phyloP scores from a whole-genome alignment of 2,329 filamentous ascomycete species.

The Aspergillus sp. region DNA sequence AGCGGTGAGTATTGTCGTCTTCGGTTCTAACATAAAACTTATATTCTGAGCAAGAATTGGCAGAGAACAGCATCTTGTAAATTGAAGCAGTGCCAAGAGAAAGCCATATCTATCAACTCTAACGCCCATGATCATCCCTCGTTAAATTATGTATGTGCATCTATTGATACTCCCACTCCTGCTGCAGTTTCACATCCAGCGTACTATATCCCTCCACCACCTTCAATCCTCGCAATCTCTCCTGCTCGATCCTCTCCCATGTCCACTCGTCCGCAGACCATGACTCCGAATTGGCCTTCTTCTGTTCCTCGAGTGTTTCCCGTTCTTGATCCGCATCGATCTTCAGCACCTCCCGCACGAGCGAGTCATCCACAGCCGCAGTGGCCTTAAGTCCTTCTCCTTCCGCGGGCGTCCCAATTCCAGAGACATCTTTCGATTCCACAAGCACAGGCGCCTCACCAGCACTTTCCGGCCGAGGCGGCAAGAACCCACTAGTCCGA shows the following conservation, averaged over 20 bases:
- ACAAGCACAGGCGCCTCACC: slow-evolving; percentile 12
- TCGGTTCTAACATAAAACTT: too few relatives aligned
- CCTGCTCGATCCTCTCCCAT: slow-evolving; percentile 55
- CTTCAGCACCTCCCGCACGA: slow-evolving; percentile 32
- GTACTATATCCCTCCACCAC: slow-evolving; percentile 50
- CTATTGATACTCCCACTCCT: slow-evolving; percentile 34
- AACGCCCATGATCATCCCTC: too few relatives aligned
- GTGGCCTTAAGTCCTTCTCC: slow-evolving; percentile 24
- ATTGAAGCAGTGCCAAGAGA: too few relatives aligned
- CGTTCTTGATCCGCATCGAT: slow-evolving; percentile 23
- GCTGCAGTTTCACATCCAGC: slow-evolving; percentile 47
- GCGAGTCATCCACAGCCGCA: slow-evolving; percentile 27
- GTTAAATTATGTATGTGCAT: too few relatives aligned
- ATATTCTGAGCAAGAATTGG: too few relatives aligned
- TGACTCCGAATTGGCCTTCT: slow-evolving; percentile 24
- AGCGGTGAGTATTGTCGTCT: too few relatives aligned
- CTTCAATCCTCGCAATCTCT: slow-evolving; percentile 49
- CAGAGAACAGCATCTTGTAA: too few relatives aligned
- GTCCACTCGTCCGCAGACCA: slow-evolving; percentile 45
- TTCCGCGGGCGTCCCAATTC: slow-evolving; percentile 25
- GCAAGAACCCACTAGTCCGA: slow-evolving; percentile 64
- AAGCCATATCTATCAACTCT: too few relatives aligned
- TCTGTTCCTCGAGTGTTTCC: slow-evolving; percentile 24
- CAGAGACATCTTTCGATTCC: slow-evolving; percentile 20
- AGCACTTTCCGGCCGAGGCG: slow-evolving; percentile 58